phyloP scores from a whole-genome alignment of 345 rosid species.

The Hirschfeldia incana region DNA sequence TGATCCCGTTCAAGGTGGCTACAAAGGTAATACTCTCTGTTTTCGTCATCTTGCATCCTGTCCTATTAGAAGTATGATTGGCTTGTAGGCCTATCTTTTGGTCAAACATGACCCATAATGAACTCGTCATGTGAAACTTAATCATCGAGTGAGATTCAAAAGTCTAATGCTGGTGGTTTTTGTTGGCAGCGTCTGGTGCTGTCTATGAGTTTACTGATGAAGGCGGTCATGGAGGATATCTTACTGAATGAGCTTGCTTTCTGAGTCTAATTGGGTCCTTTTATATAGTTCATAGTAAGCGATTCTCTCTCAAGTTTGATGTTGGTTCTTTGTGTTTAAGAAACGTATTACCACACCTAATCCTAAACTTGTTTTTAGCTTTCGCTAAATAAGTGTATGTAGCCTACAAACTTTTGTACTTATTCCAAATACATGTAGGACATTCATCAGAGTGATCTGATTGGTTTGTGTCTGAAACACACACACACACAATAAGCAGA shows the following conservation, averaged over 20 bases:
- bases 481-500: neutral
- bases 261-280: slow-evolving; percentile 37
- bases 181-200: slow-evolving; percentile 63
- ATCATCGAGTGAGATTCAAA: neutral
- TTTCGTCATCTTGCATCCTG: neutral
- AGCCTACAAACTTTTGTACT: slow-evolving; percentile 4
- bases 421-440: neutral
- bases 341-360: neutral
- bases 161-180: slow-evolving; percentile 27
- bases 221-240: slow-evolving; percentile 78
- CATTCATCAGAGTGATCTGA: neutral
- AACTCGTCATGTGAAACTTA: neutral
- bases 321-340: slow-evolving; percentile 9
- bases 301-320: neutral
- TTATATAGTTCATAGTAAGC: neutral
- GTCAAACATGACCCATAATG: slow-evolving; percentile 1
- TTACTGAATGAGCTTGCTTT: slow-evolving; percentile 60
- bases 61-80: neutral
- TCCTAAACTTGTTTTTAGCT: neutral
- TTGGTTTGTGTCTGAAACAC: slow-evolving; percentile 3
- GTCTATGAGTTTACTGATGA: slow-evolving; percentile 74
- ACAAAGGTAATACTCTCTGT: slow-evolving; percentile 58
- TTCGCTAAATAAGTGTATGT: neutral
- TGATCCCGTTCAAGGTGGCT: slow-evolving; percentile 90
- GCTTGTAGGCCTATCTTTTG: neutral